phyloP scores from a whole-genome alignment of 169 alveolate species.

The Cryptosporidium tyzzeri region DNA sequence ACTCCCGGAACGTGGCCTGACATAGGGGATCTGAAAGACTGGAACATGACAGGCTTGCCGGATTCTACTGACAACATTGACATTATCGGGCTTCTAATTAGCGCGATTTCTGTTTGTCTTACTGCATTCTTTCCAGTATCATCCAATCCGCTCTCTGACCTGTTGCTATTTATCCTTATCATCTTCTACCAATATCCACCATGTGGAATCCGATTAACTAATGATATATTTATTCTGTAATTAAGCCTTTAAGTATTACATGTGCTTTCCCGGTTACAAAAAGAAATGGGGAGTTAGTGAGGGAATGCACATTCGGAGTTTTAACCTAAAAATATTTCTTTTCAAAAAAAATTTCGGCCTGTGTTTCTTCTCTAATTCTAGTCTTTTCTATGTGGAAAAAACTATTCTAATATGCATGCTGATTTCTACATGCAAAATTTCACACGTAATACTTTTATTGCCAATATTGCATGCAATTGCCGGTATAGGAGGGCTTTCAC shows the following conservation, averaged over 20 bases:
- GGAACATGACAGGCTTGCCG: slow-evolving; percentile 52
- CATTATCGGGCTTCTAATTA: slow-evolving; percentile 75
- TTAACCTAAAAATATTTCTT: neutral
- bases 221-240: neutral
- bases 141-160: neutral
- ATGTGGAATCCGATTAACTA: neutral
- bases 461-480: neutral
- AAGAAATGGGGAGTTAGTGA: slow-evolving; percentile 17
- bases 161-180: slow-evolving; percentile 36
- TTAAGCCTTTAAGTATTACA: slow-evolving; percentile 10
- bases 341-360: neutral
- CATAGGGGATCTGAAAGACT: slow-evolving; percentile 61
- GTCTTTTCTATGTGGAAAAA: neutral
- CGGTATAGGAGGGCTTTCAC: neutral
- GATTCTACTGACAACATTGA: slow-evolving; percentile 70
- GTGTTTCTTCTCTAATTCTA: neutral
- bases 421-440: neutral
- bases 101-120: slow-evolving; percentile 29
- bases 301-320: slow-evolving; percentile 6
- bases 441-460: neutral
- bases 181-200: slow-evolving; percentile 13
- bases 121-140: neutral
- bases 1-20: slow-evolving; percentile 68
- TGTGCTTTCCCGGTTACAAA: slow-evolving; percentile 15
- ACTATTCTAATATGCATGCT: neutral